Evolutionary conservation across 371 early-diverging fungal species (phyloP), one percentile per base, ranked within the genome.

Genomic region (Dipsacomyces acuminosporus): DNA sequence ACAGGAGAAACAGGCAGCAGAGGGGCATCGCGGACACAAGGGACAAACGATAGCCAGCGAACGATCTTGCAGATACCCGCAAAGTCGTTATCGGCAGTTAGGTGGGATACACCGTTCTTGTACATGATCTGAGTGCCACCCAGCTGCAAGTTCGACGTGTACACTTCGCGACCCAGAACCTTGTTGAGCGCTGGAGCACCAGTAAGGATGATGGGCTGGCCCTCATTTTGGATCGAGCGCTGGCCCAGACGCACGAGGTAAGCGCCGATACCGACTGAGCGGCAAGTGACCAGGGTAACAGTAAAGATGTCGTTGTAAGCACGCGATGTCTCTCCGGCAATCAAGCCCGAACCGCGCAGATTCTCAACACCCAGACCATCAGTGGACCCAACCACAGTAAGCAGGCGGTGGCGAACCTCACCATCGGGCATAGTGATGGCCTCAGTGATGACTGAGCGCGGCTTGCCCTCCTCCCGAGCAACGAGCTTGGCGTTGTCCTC

Each of bases 91-190:
- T 90, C 82, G 34, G 94, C 99, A 7, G 91, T 90, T 71, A 93
- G 78, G 62, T 99, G 99, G 33, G 94, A 91, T 7, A 98, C 92
- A 62, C 98, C 98, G 79, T 99, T 99, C 79, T 88, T 89, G 83
- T 87, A 87, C 95, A 99, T 94, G 79, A 99, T 94, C 74, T 95
- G 96, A 19, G 95, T 93, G 46, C 99, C 99, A 64, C 99, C 99
- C 35, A 99, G 82, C 75, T 99, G 97, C 73, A 97, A 72, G 80
- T 99, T 99, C 59, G 91, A 93, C 13, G 94, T 88, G 78, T 99
- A 99, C 2, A 98, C 96, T 61, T 97, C 93, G 50, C 97, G 90
- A 56, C 99, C 96, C 33, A 98, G 81, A 1, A 99, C 91, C 81
- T 97, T 98, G 86, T 99, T 99, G 56, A 99, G 80, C 11, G 99